Base-by-base conservation (phyloP, 768 basidiomycete genomes). In the Austroboletus eburneus region DNA sequence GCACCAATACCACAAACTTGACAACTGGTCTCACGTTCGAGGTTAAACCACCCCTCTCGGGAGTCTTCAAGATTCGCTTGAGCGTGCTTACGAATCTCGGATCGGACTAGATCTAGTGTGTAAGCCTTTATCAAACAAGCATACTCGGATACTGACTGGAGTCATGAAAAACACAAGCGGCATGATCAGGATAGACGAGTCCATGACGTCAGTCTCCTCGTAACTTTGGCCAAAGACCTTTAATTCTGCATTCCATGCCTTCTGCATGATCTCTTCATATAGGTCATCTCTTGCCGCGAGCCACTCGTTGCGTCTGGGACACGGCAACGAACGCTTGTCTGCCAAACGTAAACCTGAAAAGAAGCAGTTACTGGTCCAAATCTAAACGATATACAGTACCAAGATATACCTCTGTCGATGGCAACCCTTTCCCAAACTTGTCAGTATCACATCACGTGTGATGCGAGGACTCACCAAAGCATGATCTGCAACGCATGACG, bases 311-410 rank as follows among this genome's bases (percentile, higher is more conserved):
- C 85, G 79, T 13, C 75, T 76, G 1, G 86, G 87, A 61, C 87
- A 90, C 6, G 95, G 95, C 3, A 99, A 74, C 1, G 90, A 92
- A 16, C 95, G 82, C 67, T 99, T 99, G 29, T 97, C 94, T 3
- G 93, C 91, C 20, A 99, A 76, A 9, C 95, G 87, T 5, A 98
- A 74, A 5, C 87, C 83, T 83, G 36, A n/a, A 24, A 13, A 16
- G 47, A 9, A 21, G 46, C 38, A 10, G 29, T 3, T 10, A 18
- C 1, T 5, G 9, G 49, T 38, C 17, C 18, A 34, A 17, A 24
- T 14, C 14, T 30, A 40, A 39, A 35, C 10, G 18, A 14, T 12
- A 20, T 35, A 20, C 3, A 7, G 20, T 20, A n/a, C n/a, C n/a
- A n/a, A 37, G 3, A 45, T 43, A 21, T 54, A 73, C 93, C 94